Evolutionary conservation across 2,329 filamentous ascomycete genomes (phyloP).

Genomic region (Westerdykella sp.): DNA sequence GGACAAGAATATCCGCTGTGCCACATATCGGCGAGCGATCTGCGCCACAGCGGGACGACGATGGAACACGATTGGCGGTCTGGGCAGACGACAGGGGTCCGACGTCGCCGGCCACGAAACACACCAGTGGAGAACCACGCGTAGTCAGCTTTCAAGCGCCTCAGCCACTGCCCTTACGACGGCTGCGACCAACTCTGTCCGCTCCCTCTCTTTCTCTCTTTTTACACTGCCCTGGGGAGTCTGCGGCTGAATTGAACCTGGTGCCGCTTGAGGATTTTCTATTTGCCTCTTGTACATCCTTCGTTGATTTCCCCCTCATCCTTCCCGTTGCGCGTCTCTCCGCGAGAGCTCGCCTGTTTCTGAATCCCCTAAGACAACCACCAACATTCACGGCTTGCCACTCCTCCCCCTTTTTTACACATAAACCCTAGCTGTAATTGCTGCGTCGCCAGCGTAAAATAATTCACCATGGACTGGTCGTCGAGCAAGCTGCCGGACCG

Average conservation of each 20-base stretch:
- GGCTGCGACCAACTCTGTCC: background rate
- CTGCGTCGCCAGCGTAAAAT: background rate
- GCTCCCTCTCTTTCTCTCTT: background rate
- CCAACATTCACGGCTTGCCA: slow-evolving; percentile 8
- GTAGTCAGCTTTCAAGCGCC: background rate
- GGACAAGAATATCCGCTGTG: background rate
- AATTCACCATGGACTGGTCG: slow-evolving; percentile 30
- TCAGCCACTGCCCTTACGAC: background rate
- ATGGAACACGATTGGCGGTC: slow-evolving; percentile 42
- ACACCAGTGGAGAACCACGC: slow-evolving; percentile 37
- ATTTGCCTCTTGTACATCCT: background rate
- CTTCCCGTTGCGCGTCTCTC: slow-evolving; percentile 20
- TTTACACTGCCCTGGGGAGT: background rate
- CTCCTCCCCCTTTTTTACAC: slow-evolving; percentile 7
- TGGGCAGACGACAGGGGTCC: slow-evolving; percentile 41
- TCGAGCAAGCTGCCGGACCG: slow-evolving; percentile 19
- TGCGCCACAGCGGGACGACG: background rate
- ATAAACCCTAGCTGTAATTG: slow-evolving; percentile 1
- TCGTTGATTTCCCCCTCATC: slow-evolving; percentile 4
- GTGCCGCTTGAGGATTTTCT: background rate
- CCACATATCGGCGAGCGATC: background rate
- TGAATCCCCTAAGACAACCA: slow-evolving; percentile 11
- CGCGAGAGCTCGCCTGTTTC: slow-evolving; percentile 25
- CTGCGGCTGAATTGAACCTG: background rate
- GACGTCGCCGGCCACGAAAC: slow-evolving; percentile 44